Conservation (phyloP, 208 protist species). For the Naegleria fowleri region DNA sequence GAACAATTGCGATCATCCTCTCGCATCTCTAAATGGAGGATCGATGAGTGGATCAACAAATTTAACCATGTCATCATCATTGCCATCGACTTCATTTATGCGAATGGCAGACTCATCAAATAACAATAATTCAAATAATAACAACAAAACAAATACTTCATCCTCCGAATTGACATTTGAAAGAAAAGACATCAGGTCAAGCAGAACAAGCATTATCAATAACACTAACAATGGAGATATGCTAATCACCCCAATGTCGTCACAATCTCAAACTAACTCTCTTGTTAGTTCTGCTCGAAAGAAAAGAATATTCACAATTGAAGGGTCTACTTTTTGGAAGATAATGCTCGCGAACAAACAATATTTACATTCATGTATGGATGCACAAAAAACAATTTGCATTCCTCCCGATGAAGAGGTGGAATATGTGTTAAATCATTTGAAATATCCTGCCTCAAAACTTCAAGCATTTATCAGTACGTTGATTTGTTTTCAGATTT, state of each 20-base stretch:
- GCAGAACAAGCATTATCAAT: not conserved
- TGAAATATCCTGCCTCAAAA: not conserved
- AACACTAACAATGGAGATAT: not conserved
- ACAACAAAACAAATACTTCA: not conserved
- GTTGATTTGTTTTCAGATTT: too few species aligned
- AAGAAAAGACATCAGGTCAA: not conserved
- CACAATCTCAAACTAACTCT: too few species aligned
- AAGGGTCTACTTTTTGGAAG: not conserved
- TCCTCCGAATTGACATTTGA: not conserved
- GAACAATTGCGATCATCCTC: too few species aligned
- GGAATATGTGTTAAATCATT: not conserved
- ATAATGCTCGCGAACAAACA: not conserved
- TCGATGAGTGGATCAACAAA: not conserved
- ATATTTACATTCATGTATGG: not conserved
- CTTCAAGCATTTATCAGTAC: not conserved
- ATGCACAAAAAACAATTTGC: not conserved
- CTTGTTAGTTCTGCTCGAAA: not conserved
- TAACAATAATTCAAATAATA: not conserved
- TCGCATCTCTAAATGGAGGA: not conserved
- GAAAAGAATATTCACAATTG: not conserved
- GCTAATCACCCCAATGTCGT: too few species aligned
- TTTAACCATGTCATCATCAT: not conserved
- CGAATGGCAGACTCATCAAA: not conserved
- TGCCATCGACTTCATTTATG: not conserved
- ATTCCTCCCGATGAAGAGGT: conserved; percentile 1